These are phyloP conservation scores for Lepidium aucheri DNA, from an alignment of 345 rosid species.

Conservation along the genomic window DNA sequence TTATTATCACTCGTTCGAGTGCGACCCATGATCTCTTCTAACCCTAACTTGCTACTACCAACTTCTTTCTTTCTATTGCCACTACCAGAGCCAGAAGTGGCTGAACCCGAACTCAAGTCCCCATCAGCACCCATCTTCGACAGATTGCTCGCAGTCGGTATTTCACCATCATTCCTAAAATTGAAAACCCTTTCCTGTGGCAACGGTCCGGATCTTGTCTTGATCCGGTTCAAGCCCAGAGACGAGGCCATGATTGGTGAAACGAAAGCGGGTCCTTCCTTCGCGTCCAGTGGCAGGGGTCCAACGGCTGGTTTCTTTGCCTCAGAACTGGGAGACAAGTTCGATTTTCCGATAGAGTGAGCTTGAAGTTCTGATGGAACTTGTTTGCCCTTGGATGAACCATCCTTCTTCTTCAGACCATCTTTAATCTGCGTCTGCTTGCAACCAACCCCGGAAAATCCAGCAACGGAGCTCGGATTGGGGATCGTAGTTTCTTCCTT, in stretches of 20 bases:
- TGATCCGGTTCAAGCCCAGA: conserved; percentile 83
- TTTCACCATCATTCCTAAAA: conserved; percentile 51
- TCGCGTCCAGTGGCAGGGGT: conserved; percentile 12
- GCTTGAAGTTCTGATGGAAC: conserved; percentile 18
- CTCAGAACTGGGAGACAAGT: conserved; percentile 28
- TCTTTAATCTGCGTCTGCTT: conserved; percentile 54
- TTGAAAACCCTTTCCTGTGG: conserved; percentile 76
- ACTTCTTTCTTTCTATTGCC: conserved; percentile 48
- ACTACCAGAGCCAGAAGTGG: conserved; percentile 30
- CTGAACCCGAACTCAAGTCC: conserved; percentile 25
- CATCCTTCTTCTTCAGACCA: conserved; percentile 50
- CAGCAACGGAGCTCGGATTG: conserved; percentile 6
- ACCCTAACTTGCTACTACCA: conserved; percentile 40
- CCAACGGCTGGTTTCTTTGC: conserved; percentile 30
- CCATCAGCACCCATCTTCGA: conserved; percentile 52
- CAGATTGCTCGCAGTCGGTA: conserved; percentile 58
- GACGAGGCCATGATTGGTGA: conserved; percentile 90
- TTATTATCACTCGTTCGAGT: conserved; percentile 29
- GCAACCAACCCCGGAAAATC: conserved; percentile 26
- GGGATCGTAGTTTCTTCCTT: conserved; percentile 38
- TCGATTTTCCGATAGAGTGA: conserved; percentile 29
- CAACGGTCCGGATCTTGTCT: conserved; percentile 96
- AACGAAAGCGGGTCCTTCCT: conserved; percentile 45
- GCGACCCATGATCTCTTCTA: conserved; percentile 31
- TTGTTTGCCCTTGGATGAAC: conserved; percentile 42